These are phyloP conservation scores for Boletus vinaceobasis DNA, from an alignment of 768 basidiomycete species.

Conservation along the genomic window DNA sequence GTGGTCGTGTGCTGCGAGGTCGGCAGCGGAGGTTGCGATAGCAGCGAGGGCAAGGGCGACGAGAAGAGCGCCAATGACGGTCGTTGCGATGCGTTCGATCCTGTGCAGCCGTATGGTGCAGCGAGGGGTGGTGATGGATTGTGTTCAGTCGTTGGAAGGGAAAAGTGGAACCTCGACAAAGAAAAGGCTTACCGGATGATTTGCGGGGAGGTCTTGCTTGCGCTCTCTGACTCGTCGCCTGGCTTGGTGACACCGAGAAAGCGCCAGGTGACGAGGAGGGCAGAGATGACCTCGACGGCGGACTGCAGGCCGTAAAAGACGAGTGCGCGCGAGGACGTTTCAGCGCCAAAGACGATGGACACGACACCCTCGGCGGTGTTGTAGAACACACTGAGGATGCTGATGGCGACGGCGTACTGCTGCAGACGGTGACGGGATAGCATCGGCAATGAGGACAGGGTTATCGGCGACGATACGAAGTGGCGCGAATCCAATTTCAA, in stretches of 20 bases:
- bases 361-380: conserved; percentile 41
- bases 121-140: no score
- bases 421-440: conserved; percentile 17
- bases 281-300: conserved; percentile 44
- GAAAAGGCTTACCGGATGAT: conserved; percentile 11
- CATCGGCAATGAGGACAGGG: no score
- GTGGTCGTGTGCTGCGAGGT: conserved; percentile 32
- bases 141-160: not conserved
- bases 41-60: conserved; percentile 37
- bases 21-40: conserved; percentile 31
- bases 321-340: conserved; percentile 41
- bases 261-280: conserved; percentile 44
- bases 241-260: conserved; percentile 33
- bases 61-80: conserved; percentile 36
- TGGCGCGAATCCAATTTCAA: no score
- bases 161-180: not conserved
- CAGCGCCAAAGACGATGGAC: conserved; percentile 42
- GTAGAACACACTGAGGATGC: conserved; percentile 39
- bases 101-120: conserved; percentile 3
- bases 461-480: not conserved
- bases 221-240: conserved; percentile 31
- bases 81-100: conserved; percentile 36
- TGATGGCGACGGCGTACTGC: conserved; percentile 41
- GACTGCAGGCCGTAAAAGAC: conserved; percentile 50
- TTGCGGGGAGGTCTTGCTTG: not conserved